These are phyloP conservation scores for Ceratocystis papillata DNA, from an alignment of 2,329 filamentous ascomycete species.

Conservation along the genomic window DNA sequence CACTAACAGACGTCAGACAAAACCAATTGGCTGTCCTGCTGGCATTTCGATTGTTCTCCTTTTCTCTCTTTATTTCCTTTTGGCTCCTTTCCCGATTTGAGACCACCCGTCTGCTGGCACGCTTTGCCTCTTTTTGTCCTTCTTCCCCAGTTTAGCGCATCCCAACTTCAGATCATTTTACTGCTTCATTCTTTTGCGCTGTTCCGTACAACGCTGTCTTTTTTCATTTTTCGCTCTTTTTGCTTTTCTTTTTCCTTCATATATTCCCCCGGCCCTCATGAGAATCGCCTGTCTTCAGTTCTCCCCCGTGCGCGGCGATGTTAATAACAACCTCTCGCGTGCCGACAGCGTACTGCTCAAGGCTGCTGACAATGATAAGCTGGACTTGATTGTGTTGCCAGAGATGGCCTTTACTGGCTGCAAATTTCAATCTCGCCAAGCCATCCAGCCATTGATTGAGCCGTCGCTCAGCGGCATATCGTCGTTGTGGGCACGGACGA, in stretches of 20 bases:
- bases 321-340: constrained; percentile 58
- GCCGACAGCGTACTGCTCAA: constrained; percentile 54
- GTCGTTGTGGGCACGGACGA: constrained; percentile 59
- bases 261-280: constrained; percentile 35
- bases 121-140: not conserved
- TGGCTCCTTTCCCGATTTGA: too few relatives aligned
- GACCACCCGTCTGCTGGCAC: not conserved
- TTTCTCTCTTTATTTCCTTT: not conserved
- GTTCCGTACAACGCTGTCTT: not conserved
- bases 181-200: constrained; percentile 1
- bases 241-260: not conserved
- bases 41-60: not conserved
- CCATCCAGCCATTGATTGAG: constrained; percentile 61
- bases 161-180: too few relatives aligned
- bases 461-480: constrained; percentile 53
- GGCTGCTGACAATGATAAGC: constrained; percentile 17
- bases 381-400: constrained; percentile 60
- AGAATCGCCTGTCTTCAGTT: constrained; percentile 63
- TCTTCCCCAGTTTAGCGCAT: not conserved
- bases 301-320: constrained; percentile 56
- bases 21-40: not conserved
- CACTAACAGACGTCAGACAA: not conserved
- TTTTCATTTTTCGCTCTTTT: not conserved
- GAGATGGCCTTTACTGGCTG: constrained; percentile 72
- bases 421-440: constrained; percentile 59